A percentile compares a stretch with the other conserved stretches of the same genome.
Evolutionary conservation across 2,329 filamentous ascomycete genomes (phyloP).

Genomic region (Reticulascus tulasneorum): DNA sequence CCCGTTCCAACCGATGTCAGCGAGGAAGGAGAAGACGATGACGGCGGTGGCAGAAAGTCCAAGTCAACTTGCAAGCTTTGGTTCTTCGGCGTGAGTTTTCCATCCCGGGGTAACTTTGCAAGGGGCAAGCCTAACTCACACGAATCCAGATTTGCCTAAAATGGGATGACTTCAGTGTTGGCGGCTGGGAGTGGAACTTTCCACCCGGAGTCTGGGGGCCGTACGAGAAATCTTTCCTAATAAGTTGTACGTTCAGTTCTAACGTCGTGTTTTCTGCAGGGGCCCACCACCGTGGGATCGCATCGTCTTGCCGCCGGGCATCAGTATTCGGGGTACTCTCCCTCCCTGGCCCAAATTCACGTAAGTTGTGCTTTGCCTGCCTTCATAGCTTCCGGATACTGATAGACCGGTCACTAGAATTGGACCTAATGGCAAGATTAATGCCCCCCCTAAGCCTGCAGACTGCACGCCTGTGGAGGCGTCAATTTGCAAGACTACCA

Average conservation of each 20-base stretch:
- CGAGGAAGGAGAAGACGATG: constrained; percentile 1
- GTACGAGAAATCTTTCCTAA: too few species aligned
- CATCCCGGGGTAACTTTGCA: not conserved
- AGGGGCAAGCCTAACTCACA: too few species aligned
- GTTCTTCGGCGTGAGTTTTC: constrained; percentile 1
- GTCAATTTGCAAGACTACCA: not conserved
- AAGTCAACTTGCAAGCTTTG: not conserved
- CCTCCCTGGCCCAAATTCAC: not conserved
- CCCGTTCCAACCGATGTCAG: not conserved
- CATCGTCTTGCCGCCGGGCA: not conserved
- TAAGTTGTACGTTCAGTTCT: too few species aligned
- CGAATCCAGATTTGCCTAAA: not conserved
- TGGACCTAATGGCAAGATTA: not conserved
- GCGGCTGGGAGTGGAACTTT: constrained; percentile 2
- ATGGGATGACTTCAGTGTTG: not conserved
- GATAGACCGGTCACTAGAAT: not conserved
- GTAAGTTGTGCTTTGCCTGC: not conserved
- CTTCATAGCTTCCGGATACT: too few species aligned
- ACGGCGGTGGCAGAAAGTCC: not conserved
- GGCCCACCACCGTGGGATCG: not conserved
- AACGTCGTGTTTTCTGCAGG: not conserved
- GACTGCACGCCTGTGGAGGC: not conserved
- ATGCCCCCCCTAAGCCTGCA: not conserved
- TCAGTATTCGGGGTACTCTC: not conserved
- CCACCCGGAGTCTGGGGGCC: too few species aligned